Base-by-base conservation (phyloP, 306 rosid species). In the Prunus salicina region DNA sequence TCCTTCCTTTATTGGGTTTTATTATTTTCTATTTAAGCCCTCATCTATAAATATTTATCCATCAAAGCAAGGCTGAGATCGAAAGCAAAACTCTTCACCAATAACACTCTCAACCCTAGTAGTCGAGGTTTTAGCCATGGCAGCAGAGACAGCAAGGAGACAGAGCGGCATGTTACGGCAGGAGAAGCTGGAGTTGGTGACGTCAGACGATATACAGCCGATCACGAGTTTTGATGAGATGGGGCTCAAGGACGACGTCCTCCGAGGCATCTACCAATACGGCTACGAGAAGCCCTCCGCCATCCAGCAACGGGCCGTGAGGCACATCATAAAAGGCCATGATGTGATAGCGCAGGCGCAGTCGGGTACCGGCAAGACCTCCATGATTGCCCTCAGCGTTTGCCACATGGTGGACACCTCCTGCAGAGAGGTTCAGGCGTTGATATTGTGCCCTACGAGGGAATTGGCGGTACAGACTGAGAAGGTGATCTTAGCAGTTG, bases 341-440 rank as follows among this genome's bases (percentile, higher is more conserved):
- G 99, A 96, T 60, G 99, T 96, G 66, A 92, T 96, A 3, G 99
- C 99, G n/a, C 97, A 96, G 88, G 99, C 99, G 3, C 98, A 96
- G 77, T 96, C 98, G 50, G 99, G 99, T 32, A 96, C 99, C 16
- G 98, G 99, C 4, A 96, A 96, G 79, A 91, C 97, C 45, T 96
- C 99, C 74, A 96, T 96, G 99, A 96, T 96, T 53, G 99, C 93
- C 5, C 93, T 96, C 51, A 88, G 97, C 14, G 99, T 92, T 66
- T 96, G 99, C 80, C 99, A 96, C 74, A 79, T 84, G 66, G 93
- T 91, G 22, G 99, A 96, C 38, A 92, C 97, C 24, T 64, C 96
- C 19, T 80, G 76, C 43, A 81, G 97, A 86, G 99, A 92, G 78
- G 93, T 96, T 50, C 99, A 96, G 79, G 97, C 84, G 0, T 88